phyloP scores from a whole-genome alignment of 768 basidiomycete genomes.

The Lentinula sp. region DNA sequence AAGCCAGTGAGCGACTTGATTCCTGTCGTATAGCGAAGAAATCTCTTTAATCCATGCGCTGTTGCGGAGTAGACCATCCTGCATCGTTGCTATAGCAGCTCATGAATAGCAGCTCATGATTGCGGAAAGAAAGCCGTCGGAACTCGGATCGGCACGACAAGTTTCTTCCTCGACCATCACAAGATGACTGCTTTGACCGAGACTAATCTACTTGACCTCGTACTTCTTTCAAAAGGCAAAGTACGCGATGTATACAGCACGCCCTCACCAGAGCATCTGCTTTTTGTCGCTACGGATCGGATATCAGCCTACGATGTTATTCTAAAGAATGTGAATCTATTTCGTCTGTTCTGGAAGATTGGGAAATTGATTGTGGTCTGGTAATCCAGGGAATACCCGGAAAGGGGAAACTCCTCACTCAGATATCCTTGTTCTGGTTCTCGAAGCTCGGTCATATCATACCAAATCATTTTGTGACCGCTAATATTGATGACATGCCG shows the following conservation, averaged over 20 bases:
- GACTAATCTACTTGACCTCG: slow-evolving; percentile 55
- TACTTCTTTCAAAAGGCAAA: slow-evolving; percentile 83
- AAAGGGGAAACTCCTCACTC: slow-evolving; percentile 86
- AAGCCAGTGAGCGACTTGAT: slow-evolving; percentile 20
- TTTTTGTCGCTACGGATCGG: slow-evolving; percentile 93
- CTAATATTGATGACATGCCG: slow-evolving; percentile 77
- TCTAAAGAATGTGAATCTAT: slow-evolving; percentile 72
- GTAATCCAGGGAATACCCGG: slow-evolving; percentile 78
- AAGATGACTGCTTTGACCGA: slow-evolving; percentile 35
- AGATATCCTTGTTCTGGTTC: slow-evolving; percentile 96
- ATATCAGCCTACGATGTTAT: slow-evolving; percentile 98
- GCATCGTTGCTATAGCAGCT: not conserved
- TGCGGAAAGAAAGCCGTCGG: not conserved
- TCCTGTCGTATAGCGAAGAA: slow-evolving; percentile 16
- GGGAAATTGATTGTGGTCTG: not conserved
- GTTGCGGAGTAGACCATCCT: slow-evolving; percentile 8
- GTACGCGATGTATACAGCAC: slow-evolving; percentile 91
- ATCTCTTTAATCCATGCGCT: slow-evolving; percentile 18
- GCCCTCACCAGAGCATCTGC: slow-evolving; percentile 61
- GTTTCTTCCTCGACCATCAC: not conserved
- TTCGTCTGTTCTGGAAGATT: not conserved
- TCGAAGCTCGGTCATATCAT: slow-evolving; percentile 70
- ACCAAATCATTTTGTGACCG: slow-evolving; percentile 86
- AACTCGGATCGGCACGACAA: not conserved
- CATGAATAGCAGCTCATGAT: not conserved